Base-by-base conservation (phyloP, 1,284 basidiomycete genomes). In the Naganishia sp. region DNA sequence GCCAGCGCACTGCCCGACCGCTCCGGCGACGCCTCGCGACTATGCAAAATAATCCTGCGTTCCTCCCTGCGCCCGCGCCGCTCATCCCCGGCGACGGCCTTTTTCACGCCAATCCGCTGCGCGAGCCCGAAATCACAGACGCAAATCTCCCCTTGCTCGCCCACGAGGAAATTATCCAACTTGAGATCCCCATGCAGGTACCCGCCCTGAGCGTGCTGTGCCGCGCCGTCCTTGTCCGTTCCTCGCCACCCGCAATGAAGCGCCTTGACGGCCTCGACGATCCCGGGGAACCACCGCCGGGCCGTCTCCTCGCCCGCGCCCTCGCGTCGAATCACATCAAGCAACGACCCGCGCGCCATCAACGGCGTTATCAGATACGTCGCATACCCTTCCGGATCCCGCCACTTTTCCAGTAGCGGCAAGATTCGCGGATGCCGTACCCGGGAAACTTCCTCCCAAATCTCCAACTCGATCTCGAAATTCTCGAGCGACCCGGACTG, bases 141-240 rank as follows among this genome's bases (percentile, higher is more conserved):
- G 61, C 75, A 70, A 42, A 80, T 74, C 23, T 51, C 83, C 58
- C 90, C 91, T 77, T 85, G 7, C n/a, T 10, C 32, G 77, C 94
- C 92, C 65, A 94, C 87, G 60, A 99, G 85, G 54, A 98, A 88
- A 81, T 99, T 99, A 81, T 98, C 95, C 65, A 97, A 86, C 81
- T 99, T 99, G 78, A 99, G 83, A 80, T 99, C 94, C 71, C 92
- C 86, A 80, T 97, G 94, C 62, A 94, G 87, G 71, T 90, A 85
- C 18, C 84, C 81, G 28, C 87, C 88, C 11, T 35, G 57, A 18
- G 57, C 57, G 17, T 61, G 32, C 18, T 41, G 39, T 54, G 86
- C 84, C 15, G 56, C 53, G 69, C 76, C 79, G 39, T 51, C 57
- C 21, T 61, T 61, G 32, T 49, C 46, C 57, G 35, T 49, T 0